A percentile compares a stretch with the other conserved stretches of the same genome.
Conservation (phyloP, 768 basidiomycete species). For the Boletus insuetus region DNA sequence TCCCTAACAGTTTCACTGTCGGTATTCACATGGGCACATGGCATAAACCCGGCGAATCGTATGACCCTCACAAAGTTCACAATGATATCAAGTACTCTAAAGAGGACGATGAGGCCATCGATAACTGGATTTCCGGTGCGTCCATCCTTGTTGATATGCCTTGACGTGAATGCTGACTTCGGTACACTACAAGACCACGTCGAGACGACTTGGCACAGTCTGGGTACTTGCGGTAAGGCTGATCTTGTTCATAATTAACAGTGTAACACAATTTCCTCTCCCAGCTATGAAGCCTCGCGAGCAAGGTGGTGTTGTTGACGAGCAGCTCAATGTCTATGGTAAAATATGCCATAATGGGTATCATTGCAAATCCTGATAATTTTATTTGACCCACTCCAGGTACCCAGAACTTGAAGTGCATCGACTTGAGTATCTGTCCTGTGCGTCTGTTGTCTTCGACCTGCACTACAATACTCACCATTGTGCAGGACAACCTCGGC, state of each 20-base stretch:
- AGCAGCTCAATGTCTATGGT: constrained; percentile 54
- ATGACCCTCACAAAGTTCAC: constrained; percentile 54
- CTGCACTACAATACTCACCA: neutral
- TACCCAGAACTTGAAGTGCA: constrained; percentile 63
- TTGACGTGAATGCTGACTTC: neutral
- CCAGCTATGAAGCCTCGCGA: constrained; percentile 61
- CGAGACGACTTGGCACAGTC: constrained; percentile 76
- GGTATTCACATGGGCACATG: constrained; percentile 74
- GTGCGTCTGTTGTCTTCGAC: constrained; percentile 34
- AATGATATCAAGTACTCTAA: constrained; percentile 63
- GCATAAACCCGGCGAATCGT: constrained; percentile 54
- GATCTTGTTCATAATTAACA: neutral
- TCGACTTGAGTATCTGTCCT: constrained; percentile 71
- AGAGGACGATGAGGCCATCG: constrained; percentile 71
- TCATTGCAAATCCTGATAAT: too few species aligned
- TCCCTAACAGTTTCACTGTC: constrained; percentile 60
- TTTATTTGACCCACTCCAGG: constrained; percentile 25
- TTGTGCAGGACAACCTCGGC: constrained; percentile 59
- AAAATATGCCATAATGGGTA: too few species aligned
- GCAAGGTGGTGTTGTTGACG: constrained; percentile 56
- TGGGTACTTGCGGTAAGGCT: constrained; percentile 41
- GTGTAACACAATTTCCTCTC: neutral
- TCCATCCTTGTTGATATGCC: neutral
- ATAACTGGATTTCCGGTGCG: constrained; percentile 53
- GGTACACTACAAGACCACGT: constrained; percentile 46